These are phyloP conservation scores for Kwoniella heveanensis DNA, from an alignment of 768 basidiomycete species.

Conservation along the genomic window DNA sequence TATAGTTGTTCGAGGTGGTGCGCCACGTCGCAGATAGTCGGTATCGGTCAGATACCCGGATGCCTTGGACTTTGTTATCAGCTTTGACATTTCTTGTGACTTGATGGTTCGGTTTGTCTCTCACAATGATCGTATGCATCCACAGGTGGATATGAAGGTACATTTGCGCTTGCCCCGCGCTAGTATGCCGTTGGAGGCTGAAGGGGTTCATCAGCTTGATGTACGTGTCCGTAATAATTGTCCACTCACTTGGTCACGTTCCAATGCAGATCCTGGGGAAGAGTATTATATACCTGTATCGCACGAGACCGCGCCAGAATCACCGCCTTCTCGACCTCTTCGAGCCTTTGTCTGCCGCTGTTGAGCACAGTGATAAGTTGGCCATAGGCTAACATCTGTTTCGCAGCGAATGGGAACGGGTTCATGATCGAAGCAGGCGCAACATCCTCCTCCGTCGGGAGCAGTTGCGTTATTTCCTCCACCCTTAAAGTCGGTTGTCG, in stretches of 20 bases:
- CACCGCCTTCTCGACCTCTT: slow-evolving; percentile 8
- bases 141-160: slow-evolving; percentile 45
- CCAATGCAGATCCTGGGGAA: slow-evolving; percentile 38
- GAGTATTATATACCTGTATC: slow-evolving; percentile 29
- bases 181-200: slow-evolving; percentile 36
- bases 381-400: slow-evolving; percentile 36
- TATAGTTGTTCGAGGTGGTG: background rate
- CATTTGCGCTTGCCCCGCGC: slow-evolving; percentile 28
- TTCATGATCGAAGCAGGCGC: background rate
- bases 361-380: slow-evolving; percentile 38
- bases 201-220: too few relatives aligned
- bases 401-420: slow-evolving; percentile 34
- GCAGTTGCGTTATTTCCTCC: slow-evolving; percentile 38
- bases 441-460: slow-evolving; percentile 34
- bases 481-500: slow-evolving; percentile 33
- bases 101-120: too few relatives aligned
- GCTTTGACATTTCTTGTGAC: too few relatives aligned
- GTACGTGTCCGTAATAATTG: too few relatives aligned
- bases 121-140: slow-evolving; percentile 41
- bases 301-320: slow-evolving; percentile 10
- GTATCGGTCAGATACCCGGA: slow-evolving; percentile 20
- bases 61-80: too few relatives aligned
- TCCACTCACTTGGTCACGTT: slow-evolving; percentile 40
- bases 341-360: slow-evolving; percentile 2
- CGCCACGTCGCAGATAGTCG: slow-evolving; percentile 13